Evolutionary conservation across 768 basidiomycete genomes (phyloP).

Genomic region (Sistotremastrum niveocremeum): DNA sequence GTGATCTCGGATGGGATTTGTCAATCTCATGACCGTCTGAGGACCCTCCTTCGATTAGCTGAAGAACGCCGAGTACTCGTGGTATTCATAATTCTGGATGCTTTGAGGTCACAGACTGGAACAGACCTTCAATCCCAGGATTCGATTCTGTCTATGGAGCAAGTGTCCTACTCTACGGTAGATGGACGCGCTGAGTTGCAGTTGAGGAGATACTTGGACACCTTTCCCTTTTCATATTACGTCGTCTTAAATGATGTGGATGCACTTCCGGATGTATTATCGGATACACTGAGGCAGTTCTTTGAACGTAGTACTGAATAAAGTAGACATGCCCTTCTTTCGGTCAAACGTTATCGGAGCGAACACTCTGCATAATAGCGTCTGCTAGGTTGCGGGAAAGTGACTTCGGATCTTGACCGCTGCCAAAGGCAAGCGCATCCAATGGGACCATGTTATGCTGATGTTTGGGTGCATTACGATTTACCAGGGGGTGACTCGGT

Average conservation of each 20-base stretch:
- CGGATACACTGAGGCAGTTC: constrained; percentile 83
- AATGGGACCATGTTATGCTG: constrained; percentile 88
- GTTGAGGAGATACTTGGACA: constrained; percentile 81
- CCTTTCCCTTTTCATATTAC: constrained; percentile 97
- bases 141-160: constrained; percentile 89
- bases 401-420: constrained; percentile 33
- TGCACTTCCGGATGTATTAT: constrained; percentile 79
- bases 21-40: constrained; percentile 82
- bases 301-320: constrained; percentile 74
- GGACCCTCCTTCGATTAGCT: constrained; percentile 68
- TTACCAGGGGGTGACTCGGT: constrained; percentile 51
- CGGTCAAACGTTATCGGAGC: no score
- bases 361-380: no score
- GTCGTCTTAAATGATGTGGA: constrained; percentile 87
- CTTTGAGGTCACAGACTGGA: constrained; percentile 43
- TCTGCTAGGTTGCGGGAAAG: no score
- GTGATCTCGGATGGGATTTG: constrained; percentile 99
- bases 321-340: no score
- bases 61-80: constrained; percentile 87
- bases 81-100: constrained; percentile 92
- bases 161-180: constrained; percentile 73
- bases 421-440: constrained; percentile 71
- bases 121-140: constrained; percentile 25
- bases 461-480: constrained; percentile 53
- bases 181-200: constrained; percentile 77